phyloP scores from a whole-genome alignment of 345 rosid genomes.

The Lagerstroemia speciosa region DNA sequence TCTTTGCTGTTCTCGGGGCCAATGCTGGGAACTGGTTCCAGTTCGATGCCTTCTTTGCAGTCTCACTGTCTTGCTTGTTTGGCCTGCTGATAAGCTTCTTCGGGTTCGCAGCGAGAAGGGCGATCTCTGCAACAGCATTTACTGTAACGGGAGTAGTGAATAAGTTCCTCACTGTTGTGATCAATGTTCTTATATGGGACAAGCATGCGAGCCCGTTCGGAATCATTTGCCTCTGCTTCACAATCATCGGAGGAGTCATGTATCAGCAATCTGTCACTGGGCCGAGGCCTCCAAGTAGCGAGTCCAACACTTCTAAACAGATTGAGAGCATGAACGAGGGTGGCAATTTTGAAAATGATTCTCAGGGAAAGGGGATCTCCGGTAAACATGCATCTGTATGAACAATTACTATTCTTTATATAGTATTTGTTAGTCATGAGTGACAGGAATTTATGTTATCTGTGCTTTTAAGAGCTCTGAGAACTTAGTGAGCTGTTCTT shows the following conservation, averaged over 20 bases:
- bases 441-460: background rate
- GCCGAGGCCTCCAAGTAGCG: constrained; percentile 24
- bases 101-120: constrained; percentile 89
- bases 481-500: background rate
- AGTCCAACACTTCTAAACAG: constrained; percentile 26
- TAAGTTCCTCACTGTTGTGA: constrained; percentile 87
- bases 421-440: constrained; percentile 7
- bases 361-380: constrained; percentile 25
- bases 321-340: constrained; percentile 17
- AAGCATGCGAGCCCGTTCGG: constrained; percentile 92
- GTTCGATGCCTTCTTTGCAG: constrained; percentile 50
- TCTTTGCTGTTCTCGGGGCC: constrained; percentile 47
- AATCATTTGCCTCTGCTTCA: constrained; percentile 75
- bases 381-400: constrained; percentile 43
- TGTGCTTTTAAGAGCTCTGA: background rate
- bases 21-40: constrained; percentile 52
- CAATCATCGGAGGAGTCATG: constrained; percentile 77
- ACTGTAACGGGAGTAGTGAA: constrained; percentile 98
- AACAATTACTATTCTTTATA: constrained; percentile 12
- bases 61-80: constrained; percentile 78
- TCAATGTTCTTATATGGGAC: constrained; percentile 94
- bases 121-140: constrained; percentile 90
- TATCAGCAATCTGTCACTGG: constrained; percentile 92
- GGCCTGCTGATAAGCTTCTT: constrained; percentile 93
- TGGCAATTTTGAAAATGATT: constrained; percentile 32